phyloP scores from a whole-genome alignment of 1,139 yeast species.

The Saccharomyces uvarum region DNA sequence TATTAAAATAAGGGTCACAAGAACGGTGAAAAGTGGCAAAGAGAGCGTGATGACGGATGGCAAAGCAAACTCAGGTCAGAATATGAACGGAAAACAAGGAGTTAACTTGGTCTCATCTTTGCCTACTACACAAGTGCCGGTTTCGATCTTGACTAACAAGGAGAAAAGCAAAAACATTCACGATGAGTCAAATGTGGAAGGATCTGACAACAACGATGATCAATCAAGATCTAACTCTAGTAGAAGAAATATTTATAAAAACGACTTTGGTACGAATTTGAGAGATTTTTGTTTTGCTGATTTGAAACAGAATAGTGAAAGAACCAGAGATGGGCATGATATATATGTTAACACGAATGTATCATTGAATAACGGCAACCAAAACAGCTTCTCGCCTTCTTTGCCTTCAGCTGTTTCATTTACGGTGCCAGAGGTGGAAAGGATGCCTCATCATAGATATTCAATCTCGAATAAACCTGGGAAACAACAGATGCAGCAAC shows the following conservation, averaged over 20 bases:
- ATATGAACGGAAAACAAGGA: not conserved
- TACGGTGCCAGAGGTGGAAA: slow-evolving; percentile 22
- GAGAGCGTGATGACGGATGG: not conserved
- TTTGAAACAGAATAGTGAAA: not conserved
- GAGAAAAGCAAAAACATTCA: not conserved
- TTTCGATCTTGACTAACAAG: slow-evolving; percentile 5
- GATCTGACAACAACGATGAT: not conserved
- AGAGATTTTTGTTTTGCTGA: not conserved
- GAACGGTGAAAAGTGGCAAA: not conserved
- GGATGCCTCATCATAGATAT: slow-evolving; percentile 38
- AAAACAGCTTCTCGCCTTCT: not conserved
- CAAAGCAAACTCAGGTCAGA: not conserved
- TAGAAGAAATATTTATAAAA: not conserved
- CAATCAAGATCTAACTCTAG: not conserved
- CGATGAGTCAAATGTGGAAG: not conserved
- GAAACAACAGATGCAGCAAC: slow-evolving; percentile 1
- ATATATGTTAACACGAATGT: not conserved
- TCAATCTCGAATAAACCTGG: slow-evolving; percentile 37
- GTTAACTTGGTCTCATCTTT: not conserved
- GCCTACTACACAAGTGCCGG: slow-evolving; percentile 2
- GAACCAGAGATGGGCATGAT: not conserved
- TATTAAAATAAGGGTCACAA: not conserved
- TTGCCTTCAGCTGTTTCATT: slow-evolving; percentile 25
- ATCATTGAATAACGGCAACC: not conserved
- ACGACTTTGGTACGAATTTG: not conserved